Base-by-base conservation (phyloP, 257 asterid species). In the Phtheirospermum japonicum region DNA sequence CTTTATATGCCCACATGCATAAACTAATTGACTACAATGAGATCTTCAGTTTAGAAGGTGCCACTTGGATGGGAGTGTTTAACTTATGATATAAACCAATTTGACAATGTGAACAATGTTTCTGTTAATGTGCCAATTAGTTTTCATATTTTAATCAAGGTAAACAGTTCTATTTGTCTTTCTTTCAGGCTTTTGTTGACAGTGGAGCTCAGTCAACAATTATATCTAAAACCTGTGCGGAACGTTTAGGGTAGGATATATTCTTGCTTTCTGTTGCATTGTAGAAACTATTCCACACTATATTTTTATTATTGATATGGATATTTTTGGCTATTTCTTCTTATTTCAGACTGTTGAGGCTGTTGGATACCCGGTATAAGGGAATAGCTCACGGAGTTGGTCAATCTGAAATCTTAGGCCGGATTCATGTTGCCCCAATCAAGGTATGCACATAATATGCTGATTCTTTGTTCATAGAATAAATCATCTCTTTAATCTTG, bases 151-250 rank as follows among this genome's bases (percentile, higher is more conserved):
- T 20, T 42, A 45, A 61, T 33, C 60, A 33, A 57, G 30, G 56
- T 40, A 59, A 69, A 46, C 12, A 14, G 6, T 28, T 42, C 17
- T 39, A 13, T 59, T 54, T 59, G 16, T 62, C 31, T 63, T 63
- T 66, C 67, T 71, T 77, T 75, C 79, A 92, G 99, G 99, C 99
- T 62, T 93, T 93, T 65, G 99, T 93, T 69, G 99, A 93, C 64
- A 93, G 99, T 71, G 99, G 99, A 70, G 99, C 99, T 71, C 99
- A 89, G 79, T 93, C 99, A 48, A 93, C 99, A 56, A 89, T 89
- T 59, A 93, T 93, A 78, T 93, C 99, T 66, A 93, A 83, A 85
- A 85, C 79, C 79, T 93, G 99, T 75, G 99, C 99, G 13, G 99
- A 93, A 71, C 95, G 97, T 40, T 77, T 73, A 28, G 99, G 99